Conservation (phyloP, 495 filamentous ascomycete genomes). For the Podospora pseudoanserina region DNA sequence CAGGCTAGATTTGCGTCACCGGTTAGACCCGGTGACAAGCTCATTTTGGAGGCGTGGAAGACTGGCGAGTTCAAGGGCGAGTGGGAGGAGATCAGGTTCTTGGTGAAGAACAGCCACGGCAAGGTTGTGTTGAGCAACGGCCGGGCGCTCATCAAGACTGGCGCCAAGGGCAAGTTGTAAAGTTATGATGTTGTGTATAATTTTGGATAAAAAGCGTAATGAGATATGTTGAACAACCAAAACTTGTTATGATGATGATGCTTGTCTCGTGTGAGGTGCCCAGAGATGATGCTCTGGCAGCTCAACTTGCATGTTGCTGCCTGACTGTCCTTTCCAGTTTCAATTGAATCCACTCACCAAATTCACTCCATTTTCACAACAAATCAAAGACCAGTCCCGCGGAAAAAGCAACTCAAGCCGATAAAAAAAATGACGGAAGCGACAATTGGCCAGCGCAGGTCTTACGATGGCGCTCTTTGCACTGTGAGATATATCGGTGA, state of each 20-base stretch:
- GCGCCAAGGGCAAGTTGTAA: constrained; percentile 63
- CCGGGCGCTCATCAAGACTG: constrained; percentile 69
- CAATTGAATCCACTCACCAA: not conserved
- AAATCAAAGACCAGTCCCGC: not conserved
- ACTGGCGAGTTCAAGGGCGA: constrained; percentile 63
- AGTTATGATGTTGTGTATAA: constrained; percentile 5
- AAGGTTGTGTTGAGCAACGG: constrained; percentile 84
- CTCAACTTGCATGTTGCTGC: not conserved
- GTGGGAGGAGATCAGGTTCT: constrained; percentile 78
- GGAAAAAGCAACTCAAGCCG: not conserved
- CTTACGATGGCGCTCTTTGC: constrained; percentile 67
- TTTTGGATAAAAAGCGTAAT: not conserved
- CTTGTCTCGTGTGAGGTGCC: not conserved
- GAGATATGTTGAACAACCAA: not conserved
- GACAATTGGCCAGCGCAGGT: constrained; percentile 67
- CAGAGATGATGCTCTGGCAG: not conserved
- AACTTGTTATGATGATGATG: not conserved
- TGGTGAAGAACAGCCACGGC: constrained; percentile 64
- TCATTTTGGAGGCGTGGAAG: constrained; percentile 62
- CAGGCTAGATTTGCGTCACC: constrained; percentile 84
- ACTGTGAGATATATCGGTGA: constrained; percentile 81
- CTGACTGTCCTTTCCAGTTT: not conserved
- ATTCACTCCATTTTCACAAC: not conserved
- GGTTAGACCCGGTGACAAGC: constrained; percentile 71
- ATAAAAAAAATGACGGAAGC: constrained; percentile 16